A percentile compares a stretch with the other conserved stretches of the same genome.
phyloP scores from a whole-genome alignment of 2,329 filamentous ascomycete genomes.

The Onygenales sp. region DNA sequence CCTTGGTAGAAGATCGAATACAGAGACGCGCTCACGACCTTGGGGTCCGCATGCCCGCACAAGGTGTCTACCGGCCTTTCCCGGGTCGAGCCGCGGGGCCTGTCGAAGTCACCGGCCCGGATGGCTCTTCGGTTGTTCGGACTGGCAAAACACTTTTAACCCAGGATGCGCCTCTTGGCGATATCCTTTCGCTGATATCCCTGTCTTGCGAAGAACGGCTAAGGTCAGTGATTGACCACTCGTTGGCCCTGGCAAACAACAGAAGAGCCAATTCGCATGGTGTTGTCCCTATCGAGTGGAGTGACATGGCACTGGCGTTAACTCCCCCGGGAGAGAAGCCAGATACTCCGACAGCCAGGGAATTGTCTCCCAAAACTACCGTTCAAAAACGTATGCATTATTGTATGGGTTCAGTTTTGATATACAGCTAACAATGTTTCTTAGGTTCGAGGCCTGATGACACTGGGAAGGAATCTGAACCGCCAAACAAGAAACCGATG shows the following conservation, averaged over 20 bases:
- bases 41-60: slow-evolving; percentile 49
- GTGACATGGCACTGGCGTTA: slow-evolving; percentile 54
- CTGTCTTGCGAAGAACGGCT: slow-evolving; percentile 74
- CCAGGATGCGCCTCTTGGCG: slow-evolving; percentile 61
- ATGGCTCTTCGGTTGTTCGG: slow-evolving; percentile 53
- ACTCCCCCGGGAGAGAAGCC: slow-evolving; percentile 28
- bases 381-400: slow-evolving; percentile 30
- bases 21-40: slow-evolving; percentile 50
- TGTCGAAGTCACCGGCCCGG: slow-evolving; percentile 47
- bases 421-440: slow-evolving; percentile 16
- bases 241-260: slow-evolving; percentile 58
- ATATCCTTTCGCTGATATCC: slow-evolving; percentile 74
- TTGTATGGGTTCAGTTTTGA: slow-evolving; percentile 10
- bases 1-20: slow-evolving; percentile 44
- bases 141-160: slow-evolving; percentile 63
- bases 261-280: slow-evolving; percentile 74
- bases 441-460: slow-evolving; percentile 29
- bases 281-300: slow-evolving; percentile 65
- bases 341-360: slow-evolving; percentile 7
- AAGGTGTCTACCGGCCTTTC: slow-evolving; percentile 39
- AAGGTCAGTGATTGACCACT: slow-evolving; percentile 67
- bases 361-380: slow-evolving; percentile 13
- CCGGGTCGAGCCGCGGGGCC: slow-evolving; percentile 31
- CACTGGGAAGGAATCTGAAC: slow-evolving; percentile 24
- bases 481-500: background rate